Evolutionary conservation across 1,139 yeast species (phyloP).

Genomic region (Saccharomyces hybrid): DNA sequence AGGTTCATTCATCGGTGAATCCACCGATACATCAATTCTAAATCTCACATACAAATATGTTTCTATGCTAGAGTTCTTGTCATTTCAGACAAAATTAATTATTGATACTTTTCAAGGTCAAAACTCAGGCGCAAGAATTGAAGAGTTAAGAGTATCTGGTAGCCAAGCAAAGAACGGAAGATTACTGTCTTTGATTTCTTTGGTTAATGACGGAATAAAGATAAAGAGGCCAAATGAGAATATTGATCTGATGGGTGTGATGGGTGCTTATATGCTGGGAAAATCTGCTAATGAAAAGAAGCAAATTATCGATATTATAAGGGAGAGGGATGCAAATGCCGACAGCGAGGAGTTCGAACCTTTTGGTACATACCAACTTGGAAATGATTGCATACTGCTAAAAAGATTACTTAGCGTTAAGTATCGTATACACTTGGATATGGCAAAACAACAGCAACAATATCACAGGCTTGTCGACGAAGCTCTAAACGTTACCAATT

Average conservation of each 20-base stretch:
- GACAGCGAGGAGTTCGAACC: neutral
- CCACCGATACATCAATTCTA: conserved; percentile 28
- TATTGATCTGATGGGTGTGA: conserved; percentile 31
- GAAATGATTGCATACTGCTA: conserved; percentile 5
- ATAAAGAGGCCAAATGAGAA: conserved; percentile 18
- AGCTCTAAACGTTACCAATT: neutral
- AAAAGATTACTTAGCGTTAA: conserved; percentile 24
- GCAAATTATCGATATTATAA: neutral
- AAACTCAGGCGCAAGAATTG: conserved; percentile 20
- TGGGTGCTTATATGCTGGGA: conserved; percentile 35
- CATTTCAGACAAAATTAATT: conserved; percentile 42
- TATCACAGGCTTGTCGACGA: conserved; percentile 19
- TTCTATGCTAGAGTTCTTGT: conserved; percentile 42
- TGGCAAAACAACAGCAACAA: conserved; percentile 33
- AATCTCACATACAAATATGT: conserved; percentile 40
- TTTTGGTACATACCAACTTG: neutral
- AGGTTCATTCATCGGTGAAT: conserved; percentile 42
- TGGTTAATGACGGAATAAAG: conserved; percentile 12
- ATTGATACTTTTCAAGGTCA: conserved; percentile 25
- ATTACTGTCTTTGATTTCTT: conserved; percentile 33
- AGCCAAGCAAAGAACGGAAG: conserved; percentile 44
- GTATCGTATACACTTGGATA: conserved; percentile 33
- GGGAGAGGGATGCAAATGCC: neutral
- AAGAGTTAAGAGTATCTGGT: conserved; percentile 39
- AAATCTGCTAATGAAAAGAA: conserved; percentile 7